Base-by-base conservation (phyloP, 306 rosid genomes). In the Cucumis melo region DNA sequence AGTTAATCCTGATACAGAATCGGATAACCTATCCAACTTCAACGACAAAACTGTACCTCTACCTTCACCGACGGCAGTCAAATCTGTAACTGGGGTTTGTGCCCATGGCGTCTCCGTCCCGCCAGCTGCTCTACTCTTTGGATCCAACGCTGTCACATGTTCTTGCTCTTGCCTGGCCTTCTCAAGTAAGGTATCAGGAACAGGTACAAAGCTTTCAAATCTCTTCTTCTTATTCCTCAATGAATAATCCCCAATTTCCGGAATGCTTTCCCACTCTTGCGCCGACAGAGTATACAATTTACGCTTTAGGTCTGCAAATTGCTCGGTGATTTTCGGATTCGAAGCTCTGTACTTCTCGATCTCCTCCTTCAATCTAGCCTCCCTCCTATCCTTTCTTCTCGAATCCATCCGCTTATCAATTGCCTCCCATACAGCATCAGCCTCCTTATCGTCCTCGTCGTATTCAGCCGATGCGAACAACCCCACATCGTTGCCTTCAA, bases 1-100 rank as follows among this genome's bases (percentile, higher is more conserved):
- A 0, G 93, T 90, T 86, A 90, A 82, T 63, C 97, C 93, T 0
- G 96, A 90, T 21, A 90, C 91, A 0, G 97, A 90, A 86, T 90
- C 97, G 0, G 96, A 90, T 29, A 92, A 82, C 81, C 96, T 87
- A 83, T 92, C 97, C 55, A 92, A 82, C 39, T 92, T 92, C 86
- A 90, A 78, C 0, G 96, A 92, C 80, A 92, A 79, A 63, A 92
- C 97, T 29, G 96, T 92, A 56, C 93, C 92, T 76, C 98, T 89
- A 14, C 98, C 98, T 82, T 93, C 95, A 19, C 96, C 98, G 11
- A 91, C 98, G 0, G 93, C 98, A 24, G 98, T 93, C 86, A 93
- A 85, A 83, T 93, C 96, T 5, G 96, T 92, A n/a, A 91, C 96
- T 0, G 98, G 98, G 3, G 94, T 90, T 57, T 92, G 98, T 2